A percentile compares a stretch with the other conserved stretches of the same genome.
Evolutionary conservation across 1,284 basidiomycete species (phyloP).

Genomic region (Mycena sp.): DNA sequence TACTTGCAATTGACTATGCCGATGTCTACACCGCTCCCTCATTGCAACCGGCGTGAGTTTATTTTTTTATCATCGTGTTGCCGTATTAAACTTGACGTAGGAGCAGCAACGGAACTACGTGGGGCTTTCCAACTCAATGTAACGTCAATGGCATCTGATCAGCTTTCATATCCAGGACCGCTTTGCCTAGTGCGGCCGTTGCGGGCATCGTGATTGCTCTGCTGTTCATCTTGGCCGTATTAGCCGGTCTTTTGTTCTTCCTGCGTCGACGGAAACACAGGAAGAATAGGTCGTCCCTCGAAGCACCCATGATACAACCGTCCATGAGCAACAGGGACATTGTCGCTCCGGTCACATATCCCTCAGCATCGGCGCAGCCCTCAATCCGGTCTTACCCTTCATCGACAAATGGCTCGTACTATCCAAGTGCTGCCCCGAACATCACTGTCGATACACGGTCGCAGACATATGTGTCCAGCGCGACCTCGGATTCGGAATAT

Average conservation of each 20-base stretch:
- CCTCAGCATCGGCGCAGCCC: conserved; percentile 14
- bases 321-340: conserved; percentile 19
- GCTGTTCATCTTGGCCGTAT: conserved; percentile 33
- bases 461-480: conserved; percentile 22
- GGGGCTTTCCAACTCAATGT: background rate
- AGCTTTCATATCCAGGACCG: conserved; percentile 20
- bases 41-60: conserved; percentile 43
- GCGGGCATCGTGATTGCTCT: conserved; percentile 42
- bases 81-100: conserved; percentile 8
- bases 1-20: conserved; percentile 53
- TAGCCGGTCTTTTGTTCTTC: conserved; percentile 36
- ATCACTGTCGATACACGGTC: conserved; percentile 27
- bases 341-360: conserved; percentile 18
- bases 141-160: conserved; percentile 1
- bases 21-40: conserved; percentile 47
- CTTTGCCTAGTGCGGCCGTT: conserved; percentile 39
- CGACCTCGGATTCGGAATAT: conserved; percentile 28
- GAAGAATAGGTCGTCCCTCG: conserved; percentile 6
- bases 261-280: conserved; percentile 35
- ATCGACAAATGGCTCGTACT: conserved; percentile 24
- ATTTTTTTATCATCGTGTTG: background rate
- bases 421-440: conserved; percentile 3
- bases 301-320: conserved; percentile 22
- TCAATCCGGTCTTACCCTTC: conserved; percentile 22
- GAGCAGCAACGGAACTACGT: conserved; percentile 14